Evolutionary conservation across 1,139 yeast species (phyloP).

Genomic region (Candida buenavistaensis): DNA sequence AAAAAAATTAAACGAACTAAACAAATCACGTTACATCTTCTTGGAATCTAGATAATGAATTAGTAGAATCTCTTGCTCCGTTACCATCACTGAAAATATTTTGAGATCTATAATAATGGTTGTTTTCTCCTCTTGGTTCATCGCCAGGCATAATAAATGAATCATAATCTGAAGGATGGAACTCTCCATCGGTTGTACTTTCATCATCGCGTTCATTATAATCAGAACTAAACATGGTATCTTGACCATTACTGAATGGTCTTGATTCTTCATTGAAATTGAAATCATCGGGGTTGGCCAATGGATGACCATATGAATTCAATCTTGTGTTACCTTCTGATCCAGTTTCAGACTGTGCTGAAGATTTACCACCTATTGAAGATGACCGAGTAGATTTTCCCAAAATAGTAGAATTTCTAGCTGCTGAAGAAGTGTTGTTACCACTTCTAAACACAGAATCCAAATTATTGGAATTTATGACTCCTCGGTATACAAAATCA

Average conservation of each 20-base stretch:
- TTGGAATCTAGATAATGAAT: constrained; percentile 15
- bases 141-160: constrained; percentile 15
- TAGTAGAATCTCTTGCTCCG: constrained; percentile 11
- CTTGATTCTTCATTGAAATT: constrained; percentile 13
- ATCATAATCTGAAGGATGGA: constrained; percentile 15
- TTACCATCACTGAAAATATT: constrained; percentile 12
- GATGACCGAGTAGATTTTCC: constrained; percentile 17
- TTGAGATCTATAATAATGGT: background rate
- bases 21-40: constrained; percentile 5
- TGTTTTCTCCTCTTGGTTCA: constrained; percentile 1
- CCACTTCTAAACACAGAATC: constrained; percentile 35
- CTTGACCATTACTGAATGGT: constrained; percentile 5
- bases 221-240: constrained; percentile 9
- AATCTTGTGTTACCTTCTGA: constrained; percentile 7
- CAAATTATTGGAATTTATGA: constrained; percentile 44
- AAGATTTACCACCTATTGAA: constrained; percentile 11
- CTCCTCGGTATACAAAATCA: constrained; percentile 48
- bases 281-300: constrained; percentile 16
- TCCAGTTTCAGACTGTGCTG: constrained; percentile 7
- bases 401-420: constrained; percentile 15
- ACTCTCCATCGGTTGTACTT: constrained; percentile 11
- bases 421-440: constrained; percentile 19
- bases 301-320: constrained; percentile 18
- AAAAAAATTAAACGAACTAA: too few species aligned
- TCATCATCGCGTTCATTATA: constrained; percentile 7